Evolutionary conservation across 1,139 yeast species (phyloP).

Genomic region (Scheffersomyces segobiensis): DNA sequence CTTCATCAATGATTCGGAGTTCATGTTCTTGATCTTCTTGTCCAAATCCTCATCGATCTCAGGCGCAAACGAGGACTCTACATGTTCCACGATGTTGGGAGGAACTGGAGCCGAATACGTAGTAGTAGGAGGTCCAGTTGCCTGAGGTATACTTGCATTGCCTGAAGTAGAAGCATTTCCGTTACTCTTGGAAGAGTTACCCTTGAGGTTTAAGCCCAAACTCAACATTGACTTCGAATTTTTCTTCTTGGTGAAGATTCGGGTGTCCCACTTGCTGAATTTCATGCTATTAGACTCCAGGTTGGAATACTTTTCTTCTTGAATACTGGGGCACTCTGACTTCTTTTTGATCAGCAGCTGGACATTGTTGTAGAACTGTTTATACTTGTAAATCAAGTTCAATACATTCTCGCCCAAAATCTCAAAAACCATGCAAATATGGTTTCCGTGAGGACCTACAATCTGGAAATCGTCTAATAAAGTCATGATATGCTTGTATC

Average conservation of each 20-base stretch:
- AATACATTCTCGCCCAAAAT: slow-evolving; percentile 81
- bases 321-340: background rate
- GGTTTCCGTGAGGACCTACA: slow-evolving; percentile 73
- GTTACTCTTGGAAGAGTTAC: background rate
- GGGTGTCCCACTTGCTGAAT: slow-evolving; percentile 24
- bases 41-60: slow-evolving; percentile 6
- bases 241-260: slow-evolving; percentile 15
- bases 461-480: slow-evolving; percentile 68
- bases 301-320: slow-evolving; percentile 4
- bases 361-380: slow-evolving; percentile 32
- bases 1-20: slow-evolving; percentile 11
- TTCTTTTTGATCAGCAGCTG: slow-evolving; percentile 9
- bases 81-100: background rate
- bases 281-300: slow-evolving; percentile 9
- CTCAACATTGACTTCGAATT: slow-evolving; percentile 27
- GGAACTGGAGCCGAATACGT: background rate
- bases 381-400: slow-evolving; percentile 66
- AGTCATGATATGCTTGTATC: slow-evolving; percentile 64
- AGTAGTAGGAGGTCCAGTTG: background rate
- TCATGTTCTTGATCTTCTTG: slow-evolving; percentile 9
- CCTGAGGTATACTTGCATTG: background rate
- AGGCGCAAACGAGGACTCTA: background rate
- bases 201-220: slow-evolving; percentile 21
- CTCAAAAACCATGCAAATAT: slow-evolving; percentile 86
- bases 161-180: background rate